phyloP scores from a whole-genome alignment of 2,329 filamentous ascomycete genomes.

The Ophiostoma tasmaniense region DNA sequence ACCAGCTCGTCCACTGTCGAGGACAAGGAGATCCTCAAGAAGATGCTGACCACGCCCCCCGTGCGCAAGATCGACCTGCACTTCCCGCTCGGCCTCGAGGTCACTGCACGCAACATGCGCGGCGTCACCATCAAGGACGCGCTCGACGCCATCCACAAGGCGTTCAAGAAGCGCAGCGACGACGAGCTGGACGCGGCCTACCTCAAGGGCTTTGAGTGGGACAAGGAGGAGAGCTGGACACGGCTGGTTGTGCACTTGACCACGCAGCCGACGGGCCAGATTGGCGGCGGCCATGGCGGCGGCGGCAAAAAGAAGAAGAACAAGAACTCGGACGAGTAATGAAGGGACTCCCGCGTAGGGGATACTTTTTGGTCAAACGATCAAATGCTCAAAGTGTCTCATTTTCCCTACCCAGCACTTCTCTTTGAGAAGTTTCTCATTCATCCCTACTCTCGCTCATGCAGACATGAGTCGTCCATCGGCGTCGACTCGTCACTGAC shows the following conservation, averaged over 20 bases:
- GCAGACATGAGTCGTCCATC: too few species aligned
- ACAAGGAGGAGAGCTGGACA: constrained; percentile 86
- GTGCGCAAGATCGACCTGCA: constrained; percentile 92
- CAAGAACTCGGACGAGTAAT: constrained; percentile 36
- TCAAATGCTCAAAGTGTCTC: too few species aligned
- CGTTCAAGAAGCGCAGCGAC: constrained; percentile 92
- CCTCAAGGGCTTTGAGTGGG: constrained; percentile 93
- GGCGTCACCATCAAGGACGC: constrained; percentile 97
- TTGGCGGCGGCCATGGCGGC: constrained; percentile 25
- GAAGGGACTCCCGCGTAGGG: neutral
- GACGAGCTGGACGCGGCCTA: constrained; percentile 84
- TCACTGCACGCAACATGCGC: constrained; percentile 83
- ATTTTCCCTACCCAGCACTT: too few species aligned
- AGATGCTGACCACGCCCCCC: constrained; percentile 67
- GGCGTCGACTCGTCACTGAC: neutral
- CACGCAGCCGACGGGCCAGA: constrained; percentile 41
- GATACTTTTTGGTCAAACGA: too few species aligned
- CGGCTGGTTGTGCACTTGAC: constrained; percentile 79
- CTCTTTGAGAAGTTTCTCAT: too few species aligned
- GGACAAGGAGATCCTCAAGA: constrained; percentile 75
- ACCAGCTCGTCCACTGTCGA: constrained; percentile 74
- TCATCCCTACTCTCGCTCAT: neutral
- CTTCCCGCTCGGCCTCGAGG: constrained; percentile 79
- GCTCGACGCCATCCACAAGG: constrained; percentile 89
- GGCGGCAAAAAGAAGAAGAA: constrained; percentile 51